These are phyloP conservation scores for Cyclocybe aegerita DNA, from an alignment of 768 basidiomycete species.

Conservation along the genomic window DNA sequence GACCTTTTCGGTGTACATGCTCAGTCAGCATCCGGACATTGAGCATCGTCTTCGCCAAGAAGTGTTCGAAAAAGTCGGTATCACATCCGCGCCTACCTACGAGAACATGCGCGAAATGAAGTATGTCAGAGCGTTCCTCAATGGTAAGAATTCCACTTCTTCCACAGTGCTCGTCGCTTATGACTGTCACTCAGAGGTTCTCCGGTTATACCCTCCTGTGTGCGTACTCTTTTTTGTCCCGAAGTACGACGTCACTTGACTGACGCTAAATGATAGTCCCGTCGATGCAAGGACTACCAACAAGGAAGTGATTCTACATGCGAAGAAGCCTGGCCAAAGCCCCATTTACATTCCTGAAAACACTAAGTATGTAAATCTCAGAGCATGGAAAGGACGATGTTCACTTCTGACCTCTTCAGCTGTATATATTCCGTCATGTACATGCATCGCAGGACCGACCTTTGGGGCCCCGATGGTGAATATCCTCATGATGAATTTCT, in stretches of 20 bases:
- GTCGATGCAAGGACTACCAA: neutral
- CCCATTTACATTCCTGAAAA: too few relatives aligned
- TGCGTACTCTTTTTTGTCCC: slow-evolving; percentile 12
- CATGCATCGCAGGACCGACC: slow-evolving; percentile 62
- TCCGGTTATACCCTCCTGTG: slow-evolving; percentile 38
- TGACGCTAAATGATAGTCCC: neutral
- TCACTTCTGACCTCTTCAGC: neutral
- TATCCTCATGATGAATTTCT: neutral
- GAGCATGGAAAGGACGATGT: neutral
- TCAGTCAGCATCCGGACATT: slow-evolving; percentile 40
- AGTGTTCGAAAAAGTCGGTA: slow-evolving; percentile 36
- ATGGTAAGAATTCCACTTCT: slow-evolving; percentile 20
- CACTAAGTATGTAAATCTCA: too few relatives aligned
- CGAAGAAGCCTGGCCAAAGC: too few relatives aligned
- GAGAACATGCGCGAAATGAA: slow-evolving; percentile 48
- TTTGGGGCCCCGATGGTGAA: slow-evolving; percentile 70
- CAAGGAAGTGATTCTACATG: too few relatives aligned
- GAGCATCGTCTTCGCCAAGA: slow-evolving; percentile 37
- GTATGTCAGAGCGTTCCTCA: slow-evolving; percentile 29
- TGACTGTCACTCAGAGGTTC: slow-evolving; percentile 28
- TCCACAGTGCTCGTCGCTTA: neutral
- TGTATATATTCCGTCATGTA: slow-evolving; percentile 44
- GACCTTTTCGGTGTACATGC: slow-evolving; percentile 42
- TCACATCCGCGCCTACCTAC: slow-evolving; percentile 34
- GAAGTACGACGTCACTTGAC: neutral